Percentiles rank a stretch among this genome's conserved stretches.
phyloP scores from a whole-genome alignment of 106 monocot genomes.

The Allium fistulosum region DNA sequence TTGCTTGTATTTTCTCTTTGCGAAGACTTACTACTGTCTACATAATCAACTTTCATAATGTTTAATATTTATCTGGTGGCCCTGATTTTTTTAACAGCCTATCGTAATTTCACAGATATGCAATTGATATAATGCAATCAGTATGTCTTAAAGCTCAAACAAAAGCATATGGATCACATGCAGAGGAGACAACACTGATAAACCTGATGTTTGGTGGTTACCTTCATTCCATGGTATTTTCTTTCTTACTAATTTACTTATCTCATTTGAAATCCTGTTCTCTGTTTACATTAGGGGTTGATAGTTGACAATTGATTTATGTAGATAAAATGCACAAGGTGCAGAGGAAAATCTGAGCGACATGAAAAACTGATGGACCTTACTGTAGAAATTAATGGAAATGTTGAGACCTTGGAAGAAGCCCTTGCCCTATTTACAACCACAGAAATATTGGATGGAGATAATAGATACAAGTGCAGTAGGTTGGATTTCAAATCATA shows the following conservation, averaged over 20 bases:
- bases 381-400: constrained; percentile 75
- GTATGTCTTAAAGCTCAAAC: constrained; percentile 36
- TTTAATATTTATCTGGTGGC: too few relatives aligned
- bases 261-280: neutral
- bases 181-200: constrained; percentile 62
- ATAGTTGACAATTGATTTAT: neutral
- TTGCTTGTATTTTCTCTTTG: too few relatives aligned
- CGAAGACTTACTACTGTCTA: neutral
- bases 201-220: constrained; percentile 86
- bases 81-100: too few relatives aligned
- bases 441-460: constrained; percentile 62
- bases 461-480: constrained; percentile 52
- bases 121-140: constrained; percentile 82
- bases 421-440: constrained; percentile 61
- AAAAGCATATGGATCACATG: neutral
- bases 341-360: constrained; percentile 49
- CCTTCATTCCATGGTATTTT: constrained; percentile 63
- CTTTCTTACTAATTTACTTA: neutral
- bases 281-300: neutral
- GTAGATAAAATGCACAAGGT: constrained; percentile 81
- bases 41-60: too few relatives aligned
- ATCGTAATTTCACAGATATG: constrained; percentile 32
- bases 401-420: constrained; percentile 60
- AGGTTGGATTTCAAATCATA: constrained; percentile 18
- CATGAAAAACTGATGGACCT: constrained; percentile 82